Evolutionary conservation across 108 stramenopile species (phyloP).

Genomic region (Schizochytrium sp.): DNA sequence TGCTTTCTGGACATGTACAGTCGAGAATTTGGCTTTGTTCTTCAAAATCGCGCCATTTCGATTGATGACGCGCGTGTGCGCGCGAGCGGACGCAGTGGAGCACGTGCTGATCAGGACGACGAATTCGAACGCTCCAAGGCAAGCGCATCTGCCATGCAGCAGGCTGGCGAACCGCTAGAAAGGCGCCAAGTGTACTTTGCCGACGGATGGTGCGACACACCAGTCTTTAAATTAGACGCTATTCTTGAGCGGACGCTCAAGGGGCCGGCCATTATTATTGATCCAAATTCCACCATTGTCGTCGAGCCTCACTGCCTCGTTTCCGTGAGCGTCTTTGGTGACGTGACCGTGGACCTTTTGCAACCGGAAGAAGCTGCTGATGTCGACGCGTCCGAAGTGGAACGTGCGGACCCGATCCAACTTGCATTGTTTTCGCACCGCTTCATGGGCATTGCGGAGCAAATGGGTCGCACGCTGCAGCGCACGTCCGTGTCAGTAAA

Average conservation of each 20-base stretch:
- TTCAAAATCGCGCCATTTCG: conserved; percentile 68
- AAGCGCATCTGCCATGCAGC: neutral
- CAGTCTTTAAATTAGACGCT: conserved; percentile 72
- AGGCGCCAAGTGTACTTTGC: conserved; percentile 70
- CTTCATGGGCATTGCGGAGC: conserved; percentile 99
- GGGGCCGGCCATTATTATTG: conserved; percentile 88
- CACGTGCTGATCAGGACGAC: conserved; percentile 26
- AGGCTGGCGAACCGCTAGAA: conserved; percentile 17
- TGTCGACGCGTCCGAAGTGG: neutral
- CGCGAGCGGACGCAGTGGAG: conserved; percentile 67
- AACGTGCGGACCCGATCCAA: conserved; percentile 69
- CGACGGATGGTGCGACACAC: conserved; percentile 72
- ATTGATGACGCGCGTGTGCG: conserved; percentile 94
- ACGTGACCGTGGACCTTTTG: conserved; percentile 65
- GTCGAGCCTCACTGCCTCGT: conserved; percentile 81
- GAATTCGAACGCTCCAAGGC: conserved; percentile 33
- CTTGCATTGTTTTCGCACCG: conserved; percentile 84
- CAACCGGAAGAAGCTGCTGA: neutral
- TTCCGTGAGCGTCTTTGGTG: conserved; percentile 71
- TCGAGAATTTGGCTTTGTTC: conserved; percentile 85
- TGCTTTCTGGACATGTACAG: conserved; percentile 61
- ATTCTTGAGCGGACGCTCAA: conserved; percentile 24
- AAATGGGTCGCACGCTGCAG: conserved; percentile 93
- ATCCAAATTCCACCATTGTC: conserved; percentile 84
- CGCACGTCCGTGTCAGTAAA: conserved; percentile 82